phyloP scores from a whole-genome alignment of 2,329 filamentous ascomycete species.

The Epichloe baconii region DNA sequence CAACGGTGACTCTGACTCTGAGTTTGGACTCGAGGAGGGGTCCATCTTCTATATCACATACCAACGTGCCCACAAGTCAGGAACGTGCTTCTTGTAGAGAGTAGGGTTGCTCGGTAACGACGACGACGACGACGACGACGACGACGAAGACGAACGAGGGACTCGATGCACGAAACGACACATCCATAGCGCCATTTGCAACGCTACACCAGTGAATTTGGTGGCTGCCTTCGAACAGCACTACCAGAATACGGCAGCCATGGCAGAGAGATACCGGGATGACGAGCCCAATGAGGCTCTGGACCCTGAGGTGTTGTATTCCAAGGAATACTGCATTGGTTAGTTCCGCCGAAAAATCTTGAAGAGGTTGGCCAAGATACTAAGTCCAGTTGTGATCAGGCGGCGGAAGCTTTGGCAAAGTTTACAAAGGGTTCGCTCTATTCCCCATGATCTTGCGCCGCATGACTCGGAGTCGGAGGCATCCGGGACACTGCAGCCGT shows the following conservation, averaged over 20 bases:
- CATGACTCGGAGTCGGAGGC: neutral
- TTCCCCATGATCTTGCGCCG: neutral
- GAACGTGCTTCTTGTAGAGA: neutral
- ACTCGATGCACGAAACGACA: neutral
- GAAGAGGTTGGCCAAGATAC: constrained; percentile 9
- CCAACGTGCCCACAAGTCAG: neutral
- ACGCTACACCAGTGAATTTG: neutral
- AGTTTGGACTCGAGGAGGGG: neutral
- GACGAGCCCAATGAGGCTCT: constrained; percentile 37
- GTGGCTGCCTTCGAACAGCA: neutral
- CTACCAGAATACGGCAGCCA: constrained; percentile 12
- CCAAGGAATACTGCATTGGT: constrained; percentile 85
- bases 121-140: neutral
- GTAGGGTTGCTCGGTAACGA: neutral
- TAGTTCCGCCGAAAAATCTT: constrained; percentile 17
- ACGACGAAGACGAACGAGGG: neutral
- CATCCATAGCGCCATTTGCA: neutral
- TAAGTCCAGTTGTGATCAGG: constrained; percentile 36
- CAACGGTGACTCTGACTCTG: neutral
- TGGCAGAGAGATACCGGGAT: constrained; percentile 37
- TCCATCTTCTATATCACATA: neutral
- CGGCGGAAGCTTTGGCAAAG: constrained; percentile 94
- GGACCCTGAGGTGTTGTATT: constrained; percentile 86
- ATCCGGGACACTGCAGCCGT: neutral
- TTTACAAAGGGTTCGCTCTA: constrained; percentile 74